Evolutionary conservation across 257 asterid species (phyloP).

Genomic region (Parsonsia alboflavescens): DNA sequence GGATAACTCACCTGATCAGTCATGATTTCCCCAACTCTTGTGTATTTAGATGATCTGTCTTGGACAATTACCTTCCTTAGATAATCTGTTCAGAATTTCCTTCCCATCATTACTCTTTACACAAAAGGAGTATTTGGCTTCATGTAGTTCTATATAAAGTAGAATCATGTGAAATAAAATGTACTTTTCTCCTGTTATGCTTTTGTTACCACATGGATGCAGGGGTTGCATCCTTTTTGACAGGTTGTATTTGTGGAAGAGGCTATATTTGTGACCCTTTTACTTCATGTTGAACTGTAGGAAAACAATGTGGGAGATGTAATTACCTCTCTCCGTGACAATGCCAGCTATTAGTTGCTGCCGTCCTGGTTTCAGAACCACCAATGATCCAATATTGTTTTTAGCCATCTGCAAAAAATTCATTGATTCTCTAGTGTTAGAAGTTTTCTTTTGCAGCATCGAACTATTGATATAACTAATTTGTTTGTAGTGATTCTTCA

Average conservation of each 20-base stretch:
- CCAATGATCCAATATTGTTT: constrained; percentile 77
- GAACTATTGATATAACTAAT: neutral
- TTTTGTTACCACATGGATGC: neutral
- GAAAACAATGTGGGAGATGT: neutral
- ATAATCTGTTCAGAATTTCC: constrained; percentile 44
- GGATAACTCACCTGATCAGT: constrained; percentile 47
- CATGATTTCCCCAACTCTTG: constrained; percentile 76
- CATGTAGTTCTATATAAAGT: neutral
- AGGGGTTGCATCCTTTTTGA: no score
- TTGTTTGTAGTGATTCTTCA: neutral
- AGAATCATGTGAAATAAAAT: neutral
- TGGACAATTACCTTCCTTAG: constrained; percentile 56
- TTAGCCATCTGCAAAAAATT: constrained; percentile 59
- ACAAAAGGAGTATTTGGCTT: neutral
- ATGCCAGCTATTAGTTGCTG: constrained; percentile 64
- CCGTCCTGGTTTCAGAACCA: constrained; percentile 68
- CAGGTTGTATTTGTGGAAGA: no score
- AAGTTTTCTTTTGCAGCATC: constrained; percentile 10
- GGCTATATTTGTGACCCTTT: neutral
- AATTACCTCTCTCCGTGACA: constrained; percentile 71
- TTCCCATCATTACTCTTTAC: neutral
- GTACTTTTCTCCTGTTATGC: neutral
- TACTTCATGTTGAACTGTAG: neutral
- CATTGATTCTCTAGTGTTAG: neutral
- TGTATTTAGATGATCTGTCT: constrained; percentile 67